phyloP scores from a whole-genome alignment of 139 green algal genomes.

The Nannochloris sp. region DNA sequence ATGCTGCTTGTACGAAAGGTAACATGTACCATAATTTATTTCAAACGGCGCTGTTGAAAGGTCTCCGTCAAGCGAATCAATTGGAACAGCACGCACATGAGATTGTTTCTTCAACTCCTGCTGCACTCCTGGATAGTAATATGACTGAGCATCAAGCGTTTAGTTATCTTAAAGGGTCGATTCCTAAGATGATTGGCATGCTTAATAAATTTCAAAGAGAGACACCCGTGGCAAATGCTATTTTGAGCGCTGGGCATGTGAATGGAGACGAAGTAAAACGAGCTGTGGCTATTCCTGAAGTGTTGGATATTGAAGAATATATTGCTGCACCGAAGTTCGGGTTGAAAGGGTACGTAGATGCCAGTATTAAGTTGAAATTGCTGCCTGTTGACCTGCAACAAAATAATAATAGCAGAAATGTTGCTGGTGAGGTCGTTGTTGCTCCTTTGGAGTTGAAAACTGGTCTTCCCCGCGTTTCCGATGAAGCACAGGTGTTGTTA shows the following conservation, averaged over 20 bases:
- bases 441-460: conserved; percentile 95
- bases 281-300: conserved; percentile 24
- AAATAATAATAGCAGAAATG: neutral
- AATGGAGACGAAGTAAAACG: neutral
- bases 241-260: neutral
- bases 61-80: neutral
- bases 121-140: conserved; percentile 53
- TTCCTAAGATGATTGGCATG: neutral
- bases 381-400: neutral
- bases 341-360: conserved; percentile 90
- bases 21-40: conserved; percentile 19
- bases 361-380: conserved; percentile 34
- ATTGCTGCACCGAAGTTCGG: conserved; percentile 83
- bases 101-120: conserved; percentile 26
- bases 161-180: conserved; percentile 7
- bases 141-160: conserved; percentile 38
- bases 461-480: conserved; percentile 53
- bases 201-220: neutral
- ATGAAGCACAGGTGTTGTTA: conserved; percentile 72
- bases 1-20: conserved; percentile 10
- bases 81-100: conserved; percentile 2
- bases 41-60: conserved; percentile 16
- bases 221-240: neutral
- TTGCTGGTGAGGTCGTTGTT: conserved; percentile 28
- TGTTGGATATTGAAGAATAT: conserved; percentile 92